phyloP scores from a whole-genome alignment of 352 stramenopile species.

The Pilasporangium apinafurcum region DNA sequence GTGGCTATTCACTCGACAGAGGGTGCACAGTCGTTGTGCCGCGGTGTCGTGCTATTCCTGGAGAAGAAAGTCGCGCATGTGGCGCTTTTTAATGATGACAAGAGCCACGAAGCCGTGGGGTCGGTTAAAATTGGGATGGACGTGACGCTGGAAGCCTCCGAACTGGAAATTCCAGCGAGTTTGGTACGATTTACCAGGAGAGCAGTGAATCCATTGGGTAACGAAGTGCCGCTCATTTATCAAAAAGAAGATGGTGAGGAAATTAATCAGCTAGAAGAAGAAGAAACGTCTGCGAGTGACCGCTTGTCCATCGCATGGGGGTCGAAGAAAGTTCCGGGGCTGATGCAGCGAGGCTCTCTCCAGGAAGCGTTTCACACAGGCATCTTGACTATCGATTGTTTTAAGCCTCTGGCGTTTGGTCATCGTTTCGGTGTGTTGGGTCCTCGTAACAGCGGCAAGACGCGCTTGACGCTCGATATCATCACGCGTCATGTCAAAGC shows the following conservation, averaged over 20 bases:
- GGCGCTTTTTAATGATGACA: slow-evolving; percentile 36
- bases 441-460: slow-evolving; percentile 68
- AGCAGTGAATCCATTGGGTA: slow-evolving; percentile 46
- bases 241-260: slow-evolving; percentile 1
- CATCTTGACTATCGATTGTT: slow-evolving; percentile 66
- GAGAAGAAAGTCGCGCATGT: slow-evolving; percentile 56
- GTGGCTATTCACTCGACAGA: slow-evolving; percentile 22
- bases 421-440: slow-evolving; percentile 65
- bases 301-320: slow-evolving; percentile 45
- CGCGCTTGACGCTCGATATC: slow-evolving; percentile 55
- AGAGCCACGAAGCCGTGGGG: slow-evolving; percentile 10
- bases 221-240: slow-evolving; percentile 17
- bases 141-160: slow-evolving; percentile 39
- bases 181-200: slow-evolving; percentile 32
- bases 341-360: slow-evolving; percentile 53
- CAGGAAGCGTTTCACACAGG: slow-evolving; percentile 52
- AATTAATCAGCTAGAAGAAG: background rate
- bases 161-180: slow-evolving; percentile 46
- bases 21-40: slow-evolving; percentile 11
- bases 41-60: slow-evolving; percentile 48
- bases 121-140: slow-evolving; percentile 47
- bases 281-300: slow-evolving; percentile 12
- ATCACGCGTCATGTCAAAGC: slow-evolving; percentile 48
- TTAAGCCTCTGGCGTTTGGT: slow-evolving; percentile 66
- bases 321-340: slow-evolving; percentile 48